Evolutionary conservation across 2,329 filamentous ascomycete genomes (phyloP), one percentile per base, ranked within the genome.

Genomic region (Pseudogymnoascus verrucosus): DNA sequence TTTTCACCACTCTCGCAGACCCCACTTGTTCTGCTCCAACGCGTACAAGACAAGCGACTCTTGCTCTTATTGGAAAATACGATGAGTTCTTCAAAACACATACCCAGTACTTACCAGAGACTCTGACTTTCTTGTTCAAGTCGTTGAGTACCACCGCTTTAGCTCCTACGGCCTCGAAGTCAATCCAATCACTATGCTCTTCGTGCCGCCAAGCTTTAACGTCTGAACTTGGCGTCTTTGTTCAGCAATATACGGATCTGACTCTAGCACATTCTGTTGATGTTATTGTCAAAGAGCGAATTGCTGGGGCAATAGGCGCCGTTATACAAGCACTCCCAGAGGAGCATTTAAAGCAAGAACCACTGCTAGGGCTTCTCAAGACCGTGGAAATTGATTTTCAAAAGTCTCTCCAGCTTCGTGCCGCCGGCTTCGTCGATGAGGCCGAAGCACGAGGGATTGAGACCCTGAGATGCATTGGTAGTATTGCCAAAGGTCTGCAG

Each of bases 61-160:
- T 93, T 31, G 82, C 84, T 54, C 76, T 90, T 42, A 85, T 93
- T 42, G 89, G 89, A 67, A 82, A 85, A 26, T 92, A 91, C 71
- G 85, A 89, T 4, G 84, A 87, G 62, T 95, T 90, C 75, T 93
- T 96, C 73, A 83, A 89, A 69, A 82, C 86, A 21, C 85, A 90
- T 70, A 78, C 85, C 1, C 80, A 83, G 34, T 84, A 85, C 65
- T 79, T 96, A 0, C 87, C 89, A 0, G 79, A 85, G 44, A 88
- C 88, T 1, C 78, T 96, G 23, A 89, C 88, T 60, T 85, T 93
- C 51, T 80, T 95, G 0, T 93, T 96, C 71, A 82, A 80, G 34
- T 86, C 89, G 5, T 78, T 93, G 3, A 80, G 82, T 16, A 85
- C 88, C 34, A 76, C 82, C 1, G 76, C 81, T 3, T 78, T 93